phyloP scores from a whole-genome alignment of 208 protist genomes.

The Acanthamoeba rhysodes region DNA sequence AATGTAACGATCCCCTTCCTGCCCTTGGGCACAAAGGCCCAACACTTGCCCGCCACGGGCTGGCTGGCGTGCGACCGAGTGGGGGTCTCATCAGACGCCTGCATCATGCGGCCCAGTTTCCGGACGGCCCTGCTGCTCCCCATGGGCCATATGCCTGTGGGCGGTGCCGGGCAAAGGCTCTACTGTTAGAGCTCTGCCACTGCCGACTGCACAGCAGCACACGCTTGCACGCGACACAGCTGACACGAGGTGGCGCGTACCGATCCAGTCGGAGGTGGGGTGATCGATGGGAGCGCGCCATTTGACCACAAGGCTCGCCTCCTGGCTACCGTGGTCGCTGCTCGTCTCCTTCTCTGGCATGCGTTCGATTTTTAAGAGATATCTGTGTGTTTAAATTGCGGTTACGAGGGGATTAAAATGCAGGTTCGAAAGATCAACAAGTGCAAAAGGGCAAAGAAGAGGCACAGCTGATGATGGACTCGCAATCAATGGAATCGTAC shows the following conservation, averaged over 20 bases:
- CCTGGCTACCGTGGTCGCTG: background rate
- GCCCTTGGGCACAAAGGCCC: slow-evolving; percentile 69
- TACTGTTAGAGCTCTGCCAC: background rate
- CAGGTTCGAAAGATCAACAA: background rate
- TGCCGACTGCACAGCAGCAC: background rate
- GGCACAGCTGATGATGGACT: background rate
- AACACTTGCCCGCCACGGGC: slow-evolving; percentile 70
- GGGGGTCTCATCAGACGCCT: slow-evolving; percentile 19
- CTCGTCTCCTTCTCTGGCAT: background rate
- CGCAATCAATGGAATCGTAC: background rate
- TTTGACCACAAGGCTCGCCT: slow-evolving; percentile 45
- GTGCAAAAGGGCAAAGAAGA: background rate
- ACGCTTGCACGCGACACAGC: too few relatives aligned
- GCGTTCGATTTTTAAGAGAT: slow-evolving; percentile 41
- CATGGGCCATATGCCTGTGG: slow-evolving; percentile 34
- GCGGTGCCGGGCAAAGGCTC: too few relatives aligned
- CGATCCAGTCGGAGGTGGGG: slow-evolving; percentile 71
- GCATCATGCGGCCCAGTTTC: background rate
- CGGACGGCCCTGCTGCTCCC: background rate
- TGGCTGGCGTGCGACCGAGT: slow-evolving; percentile 9
- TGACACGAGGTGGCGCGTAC: background rate
- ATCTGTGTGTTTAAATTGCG: background rate
- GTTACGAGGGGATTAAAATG: background rate
- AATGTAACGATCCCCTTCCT: slow-evolving; percentile 65
- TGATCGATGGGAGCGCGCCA: slow-evolving; percentile 71